Base-by-base conservation (phyloP, 2,329 filamentous ascomycete species). In the Colletotrichum sp. region DNA sequence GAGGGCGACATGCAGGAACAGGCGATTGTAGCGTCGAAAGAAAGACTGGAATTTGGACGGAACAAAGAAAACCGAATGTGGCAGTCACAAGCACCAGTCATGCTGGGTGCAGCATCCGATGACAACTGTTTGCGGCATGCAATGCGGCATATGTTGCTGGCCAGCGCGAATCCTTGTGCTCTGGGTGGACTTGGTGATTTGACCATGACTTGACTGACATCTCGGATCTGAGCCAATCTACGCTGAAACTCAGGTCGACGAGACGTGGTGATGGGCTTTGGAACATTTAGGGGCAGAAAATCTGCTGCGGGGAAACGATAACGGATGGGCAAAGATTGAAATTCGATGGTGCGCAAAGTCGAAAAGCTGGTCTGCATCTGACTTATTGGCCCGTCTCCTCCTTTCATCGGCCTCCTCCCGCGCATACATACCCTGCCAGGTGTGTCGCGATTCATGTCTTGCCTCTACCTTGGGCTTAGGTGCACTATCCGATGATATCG, bases 401-500 rank as follows among this genome's bases (percentile, higher is more conserved):
- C 44, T 52, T 21, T 52, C n/a, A 13, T 52, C 44, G 44, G 44
- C 44, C 44, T 52, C 44, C 12, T 75, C 16, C 39, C 44, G 67
- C 68, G 57, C 34, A 65, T 26, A 21, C 6, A 21, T 44, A 9
- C 60, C 66, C 62, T 52, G 62, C 13, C 60, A 21, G 52, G 7
- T 55, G 21, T 16, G 26, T 30, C 71, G 52, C 64, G 73, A 71
- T 64, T 65, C 70, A 73, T 73, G 44, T 65, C 63, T 52, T 65
- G 24, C 52, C 60, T 28, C 18, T 34, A 49, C 39, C 39, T 49
- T 12, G 8, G 21, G 5, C 39, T 16, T 66, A 9, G 71, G 75
- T 77, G 75, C 67, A 60, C 57, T 60, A 77, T 68, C 76, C 75
- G 76, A 78, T 10, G 63, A 59, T n/a, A 55, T 28, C 30, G 32